These are phyloP conservation scores for Pseudomicrostroma phylloplanum DNA, from an alignment of 1,284 basidiomycete species.

Conservation along the genomic window DNA sequence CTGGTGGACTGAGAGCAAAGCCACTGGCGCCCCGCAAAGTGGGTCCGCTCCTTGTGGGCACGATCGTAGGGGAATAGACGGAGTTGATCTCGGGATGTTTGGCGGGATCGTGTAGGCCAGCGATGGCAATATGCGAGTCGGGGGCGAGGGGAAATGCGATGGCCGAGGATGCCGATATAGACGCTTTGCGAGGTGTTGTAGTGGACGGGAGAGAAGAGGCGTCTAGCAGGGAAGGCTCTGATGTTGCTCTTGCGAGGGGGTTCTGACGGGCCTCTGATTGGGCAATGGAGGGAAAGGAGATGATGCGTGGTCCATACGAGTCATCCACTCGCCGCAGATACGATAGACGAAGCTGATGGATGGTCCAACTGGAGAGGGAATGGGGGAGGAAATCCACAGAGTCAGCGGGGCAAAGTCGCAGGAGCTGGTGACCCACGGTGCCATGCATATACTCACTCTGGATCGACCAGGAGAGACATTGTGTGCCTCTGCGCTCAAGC, in stretches of 20 bases:
- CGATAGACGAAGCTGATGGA: constrained; percentile 35
- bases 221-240: too few relatives aligned
- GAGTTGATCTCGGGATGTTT: constrained; percentile 30
- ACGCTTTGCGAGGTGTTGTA: constrained; percentile 2
- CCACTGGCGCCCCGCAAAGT: background rate
- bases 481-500: too few relatives aligned
- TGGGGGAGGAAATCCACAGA: background rate
- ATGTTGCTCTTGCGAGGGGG: background rate
- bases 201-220: background rate
- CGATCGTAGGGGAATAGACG: constrained; percentile 27
- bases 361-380: constrained; percentile 19
- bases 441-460: background rate
- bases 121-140: constrained; percentile 30
- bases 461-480: constrained; percentile 1
- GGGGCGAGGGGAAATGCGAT: constrained; percentile 9
- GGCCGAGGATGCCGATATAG: background rate
- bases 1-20: background rate
- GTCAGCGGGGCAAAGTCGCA: too few relatives aligned
- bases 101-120: constrained; percentile 22
- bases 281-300: constrained; percentile 24
- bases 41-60: background rate
- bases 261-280: constrained; percentile 2
- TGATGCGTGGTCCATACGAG: constrained; percentile 31
- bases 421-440: background rate
- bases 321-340: constrained; percentile 42